These are phyloP conservation scores for Aspergillus sp. DNA, from an alignment of 2,329 filamentous ascomycete species.

Conservation along the genomic window DNA sequence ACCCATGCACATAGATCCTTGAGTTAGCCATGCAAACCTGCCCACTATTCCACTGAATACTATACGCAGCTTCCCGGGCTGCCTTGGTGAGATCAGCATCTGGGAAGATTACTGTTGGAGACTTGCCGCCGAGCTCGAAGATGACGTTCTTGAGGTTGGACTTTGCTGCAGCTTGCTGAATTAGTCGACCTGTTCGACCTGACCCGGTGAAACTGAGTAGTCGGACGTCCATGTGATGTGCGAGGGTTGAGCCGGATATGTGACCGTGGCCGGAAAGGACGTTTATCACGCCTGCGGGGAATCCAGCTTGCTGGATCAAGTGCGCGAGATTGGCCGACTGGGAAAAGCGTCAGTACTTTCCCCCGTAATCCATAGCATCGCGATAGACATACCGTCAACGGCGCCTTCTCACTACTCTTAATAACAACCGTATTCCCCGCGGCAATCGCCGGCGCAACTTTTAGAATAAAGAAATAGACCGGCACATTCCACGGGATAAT, in stretches of 20 bases:
- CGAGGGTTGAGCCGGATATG: constrained; percentile 56
- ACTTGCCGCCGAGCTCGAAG: constrained; percentile 43
- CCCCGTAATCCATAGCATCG: too few relatives aligned
- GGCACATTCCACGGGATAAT: constrained; percentile 66
- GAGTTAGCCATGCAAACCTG: constrained; percentile 66
- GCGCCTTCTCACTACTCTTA: constrained; percentile 67
- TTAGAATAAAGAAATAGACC: constrained; percentile 53
- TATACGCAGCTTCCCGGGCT: constrained; percentile 48
- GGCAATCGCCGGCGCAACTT: constrained; percentile 64
- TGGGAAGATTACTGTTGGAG: constrained; percentile 39
- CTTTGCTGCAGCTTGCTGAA: constrained; percentile 45
- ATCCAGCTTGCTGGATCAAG: constrained; percentile 46
- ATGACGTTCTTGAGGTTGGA: constrained; percentile 43
- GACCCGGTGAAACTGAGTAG: constrained; percentile 67
- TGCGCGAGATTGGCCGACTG: constrained; percentile 43
- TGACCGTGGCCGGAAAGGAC: constrained; percentile 65
- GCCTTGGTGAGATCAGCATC: constrained; percentile 53
- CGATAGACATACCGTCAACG: constrained; percentile 53
- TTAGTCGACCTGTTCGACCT: constrained; percentile 59
- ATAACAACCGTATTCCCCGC: constrained; percentile 65
- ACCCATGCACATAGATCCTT: constrained; percentile 80
- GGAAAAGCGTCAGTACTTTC: too few relatives aligned
- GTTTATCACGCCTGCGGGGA: constrained; percentile 52
- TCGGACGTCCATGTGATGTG: constrained; percentile 65
- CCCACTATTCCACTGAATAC: constrained; percentile 60